Conservation (phyloP, 2,329 filamentous ascomycete species). For the Calonectria crousiana region DNA sequence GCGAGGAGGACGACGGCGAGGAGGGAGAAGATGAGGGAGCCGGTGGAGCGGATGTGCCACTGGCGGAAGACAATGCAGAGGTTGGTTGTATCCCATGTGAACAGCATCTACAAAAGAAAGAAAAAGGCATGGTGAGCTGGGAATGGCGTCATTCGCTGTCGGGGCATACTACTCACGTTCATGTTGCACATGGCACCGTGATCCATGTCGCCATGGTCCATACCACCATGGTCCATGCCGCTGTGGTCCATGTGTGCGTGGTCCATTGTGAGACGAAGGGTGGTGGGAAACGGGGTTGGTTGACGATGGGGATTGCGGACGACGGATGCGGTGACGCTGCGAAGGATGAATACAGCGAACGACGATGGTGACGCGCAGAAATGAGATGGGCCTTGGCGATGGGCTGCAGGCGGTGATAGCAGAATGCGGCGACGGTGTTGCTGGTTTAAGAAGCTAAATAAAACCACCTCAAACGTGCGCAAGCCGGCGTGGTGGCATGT, state of each 20-base stretch:
- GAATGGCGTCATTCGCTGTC: neutral
- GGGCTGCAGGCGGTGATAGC: neutral
- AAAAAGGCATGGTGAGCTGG: conserved; percentile 12
- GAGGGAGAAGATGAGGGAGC: conserved; percentile 84
- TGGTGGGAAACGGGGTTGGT: neutral
- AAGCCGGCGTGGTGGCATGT: conserved; percentile 27
- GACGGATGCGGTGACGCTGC: neutral
- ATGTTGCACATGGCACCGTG: conserved; percentile 83
- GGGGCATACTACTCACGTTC: conserved; percentile 73
- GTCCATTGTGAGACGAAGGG: conserved; percentile 50
- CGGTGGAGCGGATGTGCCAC: conserved; percentile 85
- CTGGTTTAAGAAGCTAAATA: conserved; percentile 13
- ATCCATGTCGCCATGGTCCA: conserved; percentile 62
- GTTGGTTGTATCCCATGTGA: conserved; percentile 94
- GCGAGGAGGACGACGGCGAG: conserved; percentile 84
- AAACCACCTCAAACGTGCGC: conserved; percentile 59
- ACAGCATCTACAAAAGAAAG: conserved; percentile 80
- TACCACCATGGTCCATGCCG: conserved; percentile 57
- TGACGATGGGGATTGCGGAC: neutral
- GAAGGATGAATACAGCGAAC: neutral
- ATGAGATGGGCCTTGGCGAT: neutral
- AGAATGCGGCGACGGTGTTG: neutral
- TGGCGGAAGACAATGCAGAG: conserved; percentile 95
- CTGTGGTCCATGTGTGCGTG: conserved; percentile 58
- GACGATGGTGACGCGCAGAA: neutral